Evolutionary conservation across 257 asterid genomes (phyloP).

Genomic region (Mentha longifolia): DNA sequence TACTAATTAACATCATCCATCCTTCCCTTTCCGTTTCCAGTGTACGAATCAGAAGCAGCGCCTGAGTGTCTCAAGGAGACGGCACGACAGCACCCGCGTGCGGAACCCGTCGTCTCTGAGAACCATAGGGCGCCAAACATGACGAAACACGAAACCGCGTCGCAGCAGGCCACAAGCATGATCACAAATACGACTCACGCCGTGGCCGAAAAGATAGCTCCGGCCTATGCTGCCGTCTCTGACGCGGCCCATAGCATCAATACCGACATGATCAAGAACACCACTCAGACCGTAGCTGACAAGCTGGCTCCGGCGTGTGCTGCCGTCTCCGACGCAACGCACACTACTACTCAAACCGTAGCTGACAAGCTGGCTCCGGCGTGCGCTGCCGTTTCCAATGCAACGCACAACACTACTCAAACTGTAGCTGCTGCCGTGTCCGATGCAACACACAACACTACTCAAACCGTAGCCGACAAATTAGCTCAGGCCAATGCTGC

Average conservation of each 20-base stretch:
- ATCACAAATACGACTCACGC: conserved; percentile 34
- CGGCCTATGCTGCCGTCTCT: conserved; percentile 61
- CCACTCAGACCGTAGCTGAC: conserved; percentile 45
- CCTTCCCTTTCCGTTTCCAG: no score
- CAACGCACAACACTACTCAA: no score
- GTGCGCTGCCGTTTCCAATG: conserved; percentile 38
- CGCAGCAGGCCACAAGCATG: neutral
- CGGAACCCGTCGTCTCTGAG: conserved; percentile 74
- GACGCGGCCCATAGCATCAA: conserved; percentile 51
- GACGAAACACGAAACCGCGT: conserved; percentile 25
- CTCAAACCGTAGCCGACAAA: conserved; percentile 31
- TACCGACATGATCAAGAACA: neutral
- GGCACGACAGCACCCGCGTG: conserved; percentile 88
- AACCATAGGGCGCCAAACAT: conserved; percentile 46
- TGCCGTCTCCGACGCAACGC: no score
- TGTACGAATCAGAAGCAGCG: conserved; percentile 92
- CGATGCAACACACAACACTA: no score
- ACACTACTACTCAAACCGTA: no score
- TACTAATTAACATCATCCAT: neutral
- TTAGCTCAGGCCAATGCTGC: conserved; percentile 53
- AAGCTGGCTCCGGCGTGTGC: no score
- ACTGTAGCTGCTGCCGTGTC: no score
- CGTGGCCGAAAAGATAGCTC: conserved; percentile 54
- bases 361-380: no score
- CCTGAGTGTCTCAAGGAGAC: conserved; percentile 67